Conservation (phyloP, 345 rosid genomes). For the Brassica incana region DNA sequence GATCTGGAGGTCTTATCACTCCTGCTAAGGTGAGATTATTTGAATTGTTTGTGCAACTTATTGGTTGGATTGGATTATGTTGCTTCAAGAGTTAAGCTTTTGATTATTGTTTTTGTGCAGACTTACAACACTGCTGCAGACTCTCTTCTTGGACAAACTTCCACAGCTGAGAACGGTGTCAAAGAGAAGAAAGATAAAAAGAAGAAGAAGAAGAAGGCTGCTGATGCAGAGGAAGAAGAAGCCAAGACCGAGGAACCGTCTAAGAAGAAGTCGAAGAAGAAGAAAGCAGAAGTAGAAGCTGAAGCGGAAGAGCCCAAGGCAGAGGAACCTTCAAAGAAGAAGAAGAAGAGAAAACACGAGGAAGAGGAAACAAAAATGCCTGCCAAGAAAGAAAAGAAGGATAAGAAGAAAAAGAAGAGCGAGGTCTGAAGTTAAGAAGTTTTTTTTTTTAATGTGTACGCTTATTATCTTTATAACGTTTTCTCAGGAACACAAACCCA, state of each 20-base stretch:
- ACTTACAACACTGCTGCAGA: conserved; percentile 78
- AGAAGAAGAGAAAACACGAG: conserved; percentile 34
- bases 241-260: neutral
- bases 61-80: neutral
- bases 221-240: neutral
- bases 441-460: neutral
- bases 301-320: neutral
- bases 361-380: conserved; percentile 36
- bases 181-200: conserved; percentile 2
- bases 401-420: conserved; percentile 41
- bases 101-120: conserved; percentile 40
- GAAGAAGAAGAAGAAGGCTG: conserved; percentile 25
- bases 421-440: neutral
- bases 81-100: neutral
- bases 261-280: conserved; percentile 52
- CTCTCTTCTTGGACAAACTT: conserved; percentile 54
- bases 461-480: neutral
- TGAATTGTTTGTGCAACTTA: neutral
- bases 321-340: conserved; percentile 36
- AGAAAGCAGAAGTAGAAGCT: conserved; percentile 39
- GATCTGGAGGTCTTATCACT: conserved; percentile 66
- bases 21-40: conserved; percentile 66
- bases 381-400: conserved; percentile 52
- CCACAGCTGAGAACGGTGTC: conserved; percentile 4
- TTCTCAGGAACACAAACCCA: neutral